Percentiles rank a stretch among this genome's conserved stretches.
Evolutionary conservation across 2,329 filamentous ascomycete genomes (phyloP).

Genomic region (Hypoxylon sp.): DNA sequence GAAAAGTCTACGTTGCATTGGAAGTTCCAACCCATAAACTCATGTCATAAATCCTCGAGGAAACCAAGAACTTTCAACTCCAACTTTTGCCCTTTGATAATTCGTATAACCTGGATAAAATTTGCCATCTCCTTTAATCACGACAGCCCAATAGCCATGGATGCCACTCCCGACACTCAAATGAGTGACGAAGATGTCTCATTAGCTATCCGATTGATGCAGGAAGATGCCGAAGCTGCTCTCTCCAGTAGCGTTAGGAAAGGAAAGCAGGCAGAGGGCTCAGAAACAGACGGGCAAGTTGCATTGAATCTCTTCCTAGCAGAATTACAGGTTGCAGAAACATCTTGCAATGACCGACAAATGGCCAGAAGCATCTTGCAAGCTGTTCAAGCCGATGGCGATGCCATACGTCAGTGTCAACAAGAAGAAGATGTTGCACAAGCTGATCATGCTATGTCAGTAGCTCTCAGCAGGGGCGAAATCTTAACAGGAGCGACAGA

Average conservation of each 20-base stretch:
- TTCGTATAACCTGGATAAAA: neutral
- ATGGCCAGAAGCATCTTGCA: slow-evolving; percentile 47
- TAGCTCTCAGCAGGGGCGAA: slow-evolving; percentile 28
- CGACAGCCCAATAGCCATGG: neutral
- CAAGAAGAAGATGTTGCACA: slow-evolving; percentile 34
- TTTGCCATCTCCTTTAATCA: neutral
- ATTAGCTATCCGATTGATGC: slow-evolving; percentile 6
- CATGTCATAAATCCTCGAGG: neutral
- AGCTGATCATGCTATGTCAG: slow-evolving; percentile 23
- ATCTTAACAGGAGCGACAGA: neutral
- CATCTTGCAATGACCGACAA: slow-evolving; percentile 38
- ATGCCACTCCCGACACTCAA: neutral
- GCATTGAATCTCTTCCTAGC: slow-evolving; percentile 42
- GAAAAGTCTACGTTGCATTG: neutral
- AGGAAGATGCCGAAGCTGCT: slow-evolving; percentile 16
- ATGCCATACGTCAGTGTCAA: slow-evolving; percentile 33
- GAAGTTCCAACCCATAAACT: neutral
- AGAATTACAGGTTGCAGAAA: slow-evolving; percentile 38
- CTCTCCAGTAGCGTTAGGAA: slow-evolving; percentile 29
- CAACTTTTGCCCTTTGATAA: neutral
- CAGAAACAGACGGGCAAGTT: slow-evolving; percentile 39
- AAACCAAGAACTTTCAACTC: neutral
- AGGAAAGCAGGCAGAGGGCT: slow-evolving; percentile 45
- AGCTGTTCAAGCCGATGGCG: slow-evolving; percentile 42
- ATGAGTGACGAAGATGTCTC: slow-evolving; percentile 19